Conservation (phyloP, 768 basidiomycete species). For the Dacryopinax primogenitus region DNA sequence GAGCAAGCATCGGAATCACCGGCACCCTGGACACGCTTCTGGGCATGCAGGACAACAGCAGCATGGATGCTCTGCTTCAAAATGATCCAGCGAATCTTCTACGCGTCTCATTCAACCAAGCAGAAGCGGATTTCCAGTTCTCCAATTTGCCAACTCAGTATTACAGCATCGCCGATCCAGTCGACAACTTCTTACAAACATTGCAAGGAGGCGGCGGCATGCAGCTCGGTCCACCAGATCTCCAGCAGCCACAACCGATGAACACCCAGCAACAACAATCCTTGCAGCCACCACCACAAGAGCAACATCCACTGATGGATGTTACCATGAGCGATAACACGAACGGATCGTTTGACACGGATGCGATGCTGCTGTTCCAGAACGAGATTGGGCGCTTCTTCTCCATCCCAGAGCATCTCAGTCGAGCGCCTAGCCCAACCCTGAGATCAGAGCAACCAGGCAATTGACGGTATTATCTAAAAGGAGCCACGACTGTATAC, state of each 20-base stretch:
- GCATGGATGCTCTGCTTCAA: background rate
- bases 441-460: background rate
- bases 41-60: background rate
- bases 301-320: slow-evolving; percentile 6
- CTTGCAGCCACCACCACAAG: too few relatives aligned
- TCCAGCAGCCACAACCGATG: slow-evolving; percentile 6
- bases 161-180: slow-evolving; percentile 16
- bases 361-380: background rate
- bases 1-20: slow-evolving; percentile 16
- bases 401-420: slow-evolving; percentile 13
- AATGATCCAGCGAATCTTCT: slow-evolving; percentile 5
- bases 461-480: background rate
- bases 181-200: slow-evolving; percentile 16
- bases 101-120: slow-evolving; percentile 16
- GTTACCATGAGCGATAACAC: slow-evolving; percentile 8
- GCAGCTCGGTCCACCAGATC: slow-evolving; percentile 8
- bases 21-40: slow-evolving; percentile 14
- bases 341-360: slow-evolving; percentile 4
- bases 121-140: slow-evolving; percentile 18
- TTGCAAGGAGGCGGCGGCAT: slow-evolving; percentile 4
- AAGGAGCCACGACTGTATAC: too few relatives aligned
- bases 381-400: slow-evolving; percentile 12
- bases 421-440: slow-evolving; percentile 5
- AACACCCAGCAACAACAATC: background rate
- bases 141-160: slow-evolving; percentile 14